These are phyloP conservation scores for Diplocarpon mali DNA, from an alignment of 2,329 filamentous ascomycete genomes.

Conservation along the genomic window DNA sequence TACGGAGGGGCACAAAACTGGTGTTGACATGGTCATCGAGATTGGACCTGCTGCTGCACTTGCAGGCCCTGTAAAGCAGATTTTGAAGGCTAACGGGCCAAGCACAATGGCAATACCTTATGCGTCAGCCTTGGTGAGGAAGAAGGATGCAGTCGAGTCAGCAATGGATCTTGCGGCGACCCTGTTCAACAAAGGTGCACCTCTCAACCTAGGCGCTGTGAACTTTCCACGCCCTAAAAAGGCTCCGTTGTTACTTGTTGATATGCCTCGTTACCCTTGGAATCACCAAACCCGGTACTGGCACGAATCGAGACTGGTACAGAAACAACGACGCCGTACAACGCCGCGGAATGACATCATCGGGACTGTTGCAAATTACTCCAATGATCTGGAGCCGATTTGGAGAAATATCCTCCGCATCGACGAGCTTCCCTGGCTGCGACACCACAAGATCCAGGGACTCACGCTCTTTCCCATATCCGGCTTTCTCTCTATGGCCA, in stretches of 20 bases:
- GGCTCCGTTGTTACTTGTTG: constrained; percentile 23
- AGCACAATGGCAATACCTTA: constrained; percentile 31
- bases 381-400: constrained; percentile 22
- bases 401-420: constrained; percentile 30
- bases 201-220: constrained; percentile 35
- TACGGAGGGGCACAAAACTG: constrained; percentile 14
- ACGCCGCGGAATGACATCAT: constrained; percentile 40
- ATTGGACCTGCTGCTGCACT: constrained; percentile 28
- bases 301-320: constrained; percentile 32
- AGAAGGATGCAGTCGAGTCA: constrained; percentile 38
- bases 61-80: constrained; percentile 25
- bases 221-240: constrained; percentile 32
- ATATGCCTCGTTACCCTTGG: constrained; percentile 42
- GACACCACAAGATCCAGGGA: constrained; percentile 30
- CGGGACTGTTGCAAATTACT: constrained; percentile 27
- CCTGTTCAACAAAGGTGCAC: constrained; percentile 35
- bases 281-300: constrained; percentile 42
- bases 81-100: constrained; percentile 33
- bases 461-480: constrained; percentile 27
- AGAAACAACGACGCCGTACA: constrained; percentile 31
- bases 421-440: constrained; percentile 32
- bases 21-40: constrained; percentile 19
- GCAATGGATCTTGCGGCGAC: constrained; percentile 35
- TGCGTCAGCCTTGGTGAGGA: constrained; percentile 36
- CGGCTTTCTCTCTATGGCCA: constrained; percentile 28